Percentiles rank a stretch among this genome's conserved stretches.
These are phyloP conservation scores for Aegilops longissima DNA, from an alignment of 176 grass and related monocot genomes.

Conservation along the genomic window DNA sequence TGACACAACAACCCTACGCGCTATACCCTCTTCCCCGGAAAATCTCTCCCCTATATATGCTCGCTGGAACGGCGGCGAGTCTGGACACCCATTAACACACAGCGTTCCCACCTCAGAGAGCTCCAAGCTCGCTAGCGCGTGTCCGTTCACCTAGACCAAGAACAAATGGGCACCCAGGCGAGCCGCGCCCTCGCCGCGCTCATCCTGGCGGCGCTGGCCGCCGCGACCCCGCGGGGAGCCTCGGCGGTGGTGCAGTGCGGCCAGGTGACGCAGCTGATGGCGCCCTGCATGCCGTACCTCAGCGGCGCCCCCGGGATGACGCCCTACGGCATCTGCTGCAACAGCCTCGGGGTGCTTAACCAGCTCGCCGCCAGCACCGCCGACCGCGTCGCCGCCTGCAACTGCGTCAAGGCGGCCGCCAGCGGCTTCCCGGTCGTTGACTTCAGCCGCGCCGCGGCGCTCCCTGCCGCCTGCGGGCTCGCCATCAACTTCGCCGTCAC, in stretches of 20 bases:
- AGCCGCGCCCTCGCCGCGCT: background rate
- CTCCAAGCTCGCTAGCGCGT: background rate
- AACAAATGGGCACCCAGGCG: background rate
- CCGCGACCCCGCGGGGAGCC: background rate
- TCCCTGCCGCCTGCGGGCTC: constrained; percentile 43
- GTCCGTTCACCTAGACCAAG: no score
- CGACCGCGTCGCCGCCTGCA: constrained; percentile 45
- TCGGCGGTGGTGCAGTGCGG: constrained; percentile 29
- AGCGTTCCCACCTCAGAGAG: background rate
- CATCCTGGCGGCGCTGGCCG: background rate
- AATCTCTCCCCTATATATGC: background rate
- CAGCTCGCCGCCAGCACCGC: constrained; percentile 26
- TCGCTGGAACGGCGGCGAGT: background rate
- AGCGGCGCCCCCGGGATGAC: constrained; percentile 39
- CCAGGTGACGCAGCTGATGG: constrained; percentile 45
- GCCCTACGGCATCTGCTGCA: constrained; percentile 57
- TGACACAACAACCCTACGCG: constrained; percentile 13
- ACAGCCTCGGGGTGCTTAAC: constrained; percentile 47
- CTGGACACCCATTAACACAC: background rate
- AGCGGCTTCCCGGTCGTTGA: constrained; percentile 27
- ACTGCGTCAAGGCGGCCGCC: constrained; percentile 41
- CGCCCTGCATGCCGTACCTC: constrained; percentile 54
- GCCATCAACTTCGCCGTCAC: constrained; percentile 45
- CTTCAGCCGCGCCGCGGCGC: constrained; percentile 14
- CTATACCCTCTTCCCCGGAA: background rate